These are phyloP conservation scores for Candida khao-thaluensis DNA, from an alignment of 805 yeast genomes.

Conservation along the genomic window DNA sequence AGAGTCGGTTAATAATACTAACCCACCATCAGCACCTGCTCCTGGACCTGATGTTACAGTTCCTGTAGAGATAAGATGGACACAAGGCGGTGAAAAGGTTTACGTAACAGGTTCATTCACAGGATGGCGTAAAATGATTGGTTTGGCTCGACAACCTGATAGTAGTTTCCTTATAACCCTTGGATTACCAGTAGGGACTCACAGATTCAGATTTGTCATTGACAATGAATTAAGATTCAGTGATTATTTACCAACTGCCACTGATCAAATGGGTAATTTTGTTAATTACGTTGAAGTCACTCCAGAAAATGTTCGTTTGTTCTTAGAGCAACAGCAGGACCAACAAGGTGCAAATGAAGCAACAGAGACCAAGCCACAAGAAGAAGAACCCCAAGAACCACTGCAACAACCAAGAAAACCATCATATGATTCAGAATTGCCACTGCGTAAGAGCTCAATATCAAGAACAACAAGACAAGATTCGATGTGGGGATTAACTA, in stretches of 20 bases:
- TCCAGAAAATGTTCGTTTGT: constrained; percentile 36
- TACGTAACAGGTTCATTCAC: constrained; percentile 97
- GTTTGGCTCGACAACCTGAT: constrained; percentile 58
- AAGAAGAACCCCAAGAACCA: constrained; percentile 2
- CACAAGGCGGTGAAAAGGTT: constrained; percentile 93
- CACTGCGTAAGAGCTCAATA: constrained; percentile 30
- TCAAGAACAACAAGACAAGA: constrained; percentile 43
- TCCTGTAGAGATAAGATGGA: constrained; percentile 81
- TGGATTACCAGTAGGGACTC: constrained; percentile 87
- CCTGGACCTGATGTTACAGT: constrained; percentile 33
- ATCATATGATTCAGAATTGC: constrained; percentile 10
- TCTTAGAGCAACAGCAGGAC: constrained; percentile 26
- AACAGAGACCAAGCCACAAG: not conserved
- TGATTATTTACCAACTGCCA: constrained; percentile 90
- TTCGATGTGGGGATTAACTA: constrained; percentile 60
- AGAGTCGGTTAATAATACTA: constrained; percentile 7
- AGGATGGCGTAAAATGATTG: constrained; percentile 98
- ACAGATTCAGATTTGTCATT: constrained; percentile 88
- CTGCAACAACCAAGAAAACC: constrained; percentile 5
- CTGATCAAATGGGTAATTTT: constrained; percentile 94
- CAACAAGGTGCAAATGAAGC: constrained; percentile 5
- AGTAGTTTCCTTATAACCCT: constrained; percentile 64
- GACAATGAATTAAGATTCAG: constrained; percentile 90
- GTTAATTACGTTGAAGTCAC: constrained; percentile 85
- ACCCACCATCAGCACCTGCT: constrained; percentile 3